Evolutionary conservation across 2,329 filamentous ascomycete species (phyloP).

Genomic region (Alternaria dauci): DNA sequence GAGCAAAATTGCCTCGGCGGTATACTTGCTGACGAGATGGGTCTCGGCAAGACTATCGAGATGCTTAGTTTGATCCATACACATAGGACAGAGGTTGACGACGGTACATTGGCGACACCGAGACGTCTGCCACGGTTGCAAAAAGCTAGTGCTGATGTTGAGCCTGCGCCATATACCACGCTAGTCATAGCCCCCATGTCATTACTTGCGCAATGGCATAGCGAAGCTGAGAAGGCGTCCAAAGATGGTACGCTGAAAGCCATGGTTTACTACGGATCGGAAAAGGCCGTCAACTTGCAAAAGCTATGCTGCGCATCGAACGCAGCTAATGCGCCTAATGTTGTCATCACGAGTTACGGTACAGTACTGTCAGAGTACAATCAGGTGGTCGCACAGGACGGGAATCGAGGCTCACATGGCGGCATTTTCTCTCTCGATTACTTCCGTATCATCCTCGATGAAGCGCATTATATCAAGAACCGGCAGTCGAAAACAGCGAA

Average conservation of each 20-base stretch:
- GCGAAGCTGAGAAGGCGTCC: slow-evolving; percentile 91
- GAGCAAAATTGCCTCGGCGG: slow-evolving; percentile 95
- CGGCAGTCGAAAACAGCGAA: slow-evolving; percentile 88
- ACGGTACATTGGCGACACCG: slow-evolving; percentile 55
- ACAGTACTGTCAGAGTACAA: slow-evolving; percentile 89
- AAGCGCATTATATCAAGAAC: slow-evolving; percentile 93
- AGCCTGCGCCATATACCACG: slow-evolving; percentile 84
- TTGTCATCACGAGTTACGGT: slow-evolving; percentile 96
- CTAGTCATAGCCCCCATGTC: slow-evolving; percentile 98
- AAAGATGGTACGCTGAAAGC: slow-evolving; percentile 81
- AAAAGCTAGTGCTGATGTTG: slow-evolving; percentile 64
- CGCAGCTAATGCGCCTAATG: slow-evolving; percentile 77
- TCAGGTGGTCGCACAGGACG: slow-evolving; percentile 71
- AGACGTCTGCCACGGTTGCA: slow-evolving; percentile 70
- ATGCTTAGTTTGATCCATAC: slow-evolving; percentile 95
- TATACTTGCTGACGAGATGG: slow-evolving; percentile 96
- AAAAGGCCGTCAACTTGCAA: slow-evolving; percentile 81
- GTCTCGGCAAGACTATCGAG: slow-evolving; percentile 96
- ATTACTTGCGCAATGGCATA: slow-evolving; percentile 94
- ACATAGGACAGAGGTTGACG: slow-evolving; percentile 68
- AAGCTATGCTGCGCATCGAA: slow-evolving; percentile 80
- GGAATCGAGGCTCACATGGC: slow-evolving; percentile 69
- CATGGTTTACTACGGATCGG: slow-evolving; percentile 89
- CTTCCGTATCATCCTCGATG: slow-evolving; percentile 93
- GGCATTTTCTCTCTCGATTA: slow-evolving; percentile 91